Base-by-base conservation (phyloP, 192 early-diverging fungal species). In the Chytriomyces confervae region DNA sequence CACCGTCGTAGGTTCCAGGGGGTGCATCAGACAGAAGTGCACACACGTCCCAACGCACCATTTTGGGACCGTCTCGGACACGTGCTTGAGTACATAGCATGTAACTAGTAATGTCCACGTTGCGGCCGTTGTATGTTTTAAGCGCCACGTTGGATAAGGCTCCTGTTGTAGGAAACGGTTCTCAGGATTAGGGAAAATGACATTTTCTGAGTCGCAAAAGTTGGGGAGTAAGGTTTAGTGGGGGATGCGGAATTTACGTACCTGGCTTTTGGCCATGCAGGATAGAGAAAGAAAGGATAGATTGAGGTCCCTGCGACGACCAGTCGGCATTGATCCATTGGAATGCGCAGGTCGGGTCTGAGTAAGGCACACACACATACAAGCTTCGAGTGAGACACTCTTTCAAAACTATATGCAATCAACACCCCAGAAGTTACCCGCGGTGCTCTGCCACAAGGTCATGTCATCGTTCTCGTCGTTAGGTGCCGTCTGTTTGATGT, bases 41-140 rank as follows among this genome's bases (percentile, higher is more conserved):
- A 29, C 72, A 74, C 61, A 74, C 62, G 29, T 74, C 60, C 72
- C 72, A 74, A 50, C 45, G 45, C 7, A 74, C 72, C 36, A 8
- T 24, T 8, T 7, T 27, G 23, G 16, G 16, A 18, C 61, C 69
- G 61, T 74, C 72, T 5, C 62, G 61, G 8, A 74, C 72, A 16
- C 62, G 13, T 3, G 72, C 72, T 8, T 53, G 9, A 44, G 72
- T 62, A 47, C 72, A 74, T 5, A 72, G 24, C n/a, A 10, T 47
- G 72, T 62, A 74, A 6, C 24, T 11, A 16, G 72, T 74, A 5
- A 61, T 57, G 27, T 62, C 61, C 11, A 61, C 57, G 20, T 61
- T 57, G 20, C 20, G 16, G 16, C 72, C 72, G 16, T 74, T n/a
- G 7, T 8, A 23, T 61, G 27, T 74, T 57, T 74, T 43, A 8